Percentiles rank a stretch among this genome's conserved stretches.
Conservation (phyloP, 169 alveolate species). For the Prorocentrum cordatum region DNA sequence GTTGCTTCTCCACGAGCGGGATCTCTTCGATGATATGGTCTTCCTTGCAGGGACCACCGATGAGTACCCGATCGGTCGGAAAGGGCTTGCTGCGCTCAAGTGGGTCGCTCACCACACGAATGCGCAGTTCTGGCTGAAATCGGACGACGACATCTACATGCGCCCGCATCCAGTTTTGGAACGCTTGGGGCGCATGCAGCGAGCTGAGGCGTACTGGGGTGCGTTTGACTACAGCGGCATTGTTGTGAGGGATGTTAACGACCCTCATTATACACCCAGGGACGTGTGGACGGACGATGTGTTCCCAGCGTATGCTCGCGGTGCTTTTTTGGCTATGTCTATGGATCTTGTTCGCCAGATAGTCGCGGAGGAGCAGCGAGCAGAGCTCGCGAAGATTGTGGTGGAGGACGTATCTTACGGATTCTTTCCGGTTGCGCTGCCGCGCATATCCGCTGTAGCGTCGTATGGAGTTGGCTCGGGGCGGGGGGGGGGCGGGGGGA, state of each 20-base stretch:
- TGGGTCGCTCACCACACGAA: slow-evolving; percentile 50
- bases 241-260: slow-evolving; percentile 30
- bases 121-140: slow-evolving; percentile 64
- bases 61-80: slow-evolving; percentile 53
- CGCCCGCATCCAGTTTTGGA: slow-evolving; percentile 15
- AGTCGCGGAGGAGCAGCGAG: slow-evolving; percentile 8
- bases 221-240: slow-evolving; percentile 65
- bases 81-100: slow-evolving; percentile 40
- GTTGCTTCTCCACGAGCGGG: slow-evolving; percentile 46
- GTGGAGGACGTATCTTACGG: slow-evolving; percentile 66
- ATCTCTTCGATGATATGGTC: slow-evolving; percentile 46
- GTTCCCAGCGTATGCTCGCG: slow-evolving; percentile 61
- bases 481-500: no score
- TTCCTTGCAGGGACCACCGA: slow-evolving; percentile 56
- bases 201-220: slow-evolving; percentile 61
- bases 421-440: no score
- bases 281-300: slow-evolving; percentile 49
- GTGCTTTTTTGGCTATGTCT: slow-evolving; percentile 46
- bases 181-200: slow-evolving; percentile 12
- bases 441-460: no score
- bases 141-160: slow-evolving; percentile 37
- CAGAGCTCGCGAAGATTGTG: background rate
- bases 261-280: slow-evolving; percentile 30
- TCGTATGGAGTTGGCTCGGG: no score
- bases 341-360: slow-evolving; percentile 58